Conservation (phyloP, 2,329 filamentous ascomycete species). For the Ceratocystis destructans region DNA sequence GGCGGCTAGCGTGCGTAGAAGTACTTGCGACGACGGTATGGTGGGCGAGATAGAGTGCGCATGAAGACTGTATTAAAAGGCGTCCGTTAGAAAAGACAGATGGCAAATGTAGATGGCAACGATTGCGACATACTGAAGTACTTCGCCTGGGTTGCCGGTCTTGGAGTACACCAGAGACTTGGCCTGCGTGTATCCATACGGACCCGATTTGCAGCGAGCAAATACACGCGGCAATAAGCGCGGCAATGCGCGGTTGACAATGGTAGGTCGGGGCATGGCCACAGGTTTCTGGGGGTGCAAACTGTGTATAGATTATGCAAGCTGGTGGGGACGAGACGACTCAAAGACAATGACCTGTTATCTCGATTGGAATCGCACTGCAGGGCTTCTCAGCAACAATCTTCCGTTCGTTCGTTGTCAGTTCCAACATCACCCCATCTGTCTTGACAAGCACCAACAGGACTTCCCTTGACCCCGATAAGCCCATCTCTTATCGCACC, state of each 20-base stretch:
- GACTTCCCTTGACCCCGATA: not conserved
- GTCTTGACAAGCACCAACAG: not conserved
- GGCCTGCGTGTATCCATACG: slow-evolving; percentile 72
- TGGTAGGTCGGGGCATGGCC: slow-evolving; percentile 6
- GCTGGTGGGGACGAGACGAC: not conserved
- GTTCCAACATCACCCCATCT: not conserved
- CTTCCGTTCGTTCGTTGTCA: no score
- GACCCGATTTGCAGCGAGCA: slow-evolving; percentile 41
- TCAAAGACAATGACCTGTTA: not conserved
- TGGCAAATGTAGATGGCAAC: no score
- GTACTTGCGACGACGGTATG: slow-evolving; percentile 50
- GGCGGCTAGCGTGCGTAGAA: slow-evolving; percentile 75
- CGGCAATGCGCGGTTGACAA: not conserved
- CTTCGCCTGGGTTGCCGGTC: slow-evolving; percentile 61
- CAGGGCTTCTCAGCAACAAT: no score
- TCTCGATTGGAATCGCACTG: not conserved
- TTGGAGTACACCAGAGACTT: slow-evolving; percentile 66
- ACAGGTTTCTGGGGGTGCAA: not conserved
- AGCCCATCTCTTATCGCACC: not conserved
- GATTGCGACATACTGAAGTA: slow-evolving; percentile 39
- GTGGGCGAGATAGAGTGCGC: slow-evolving; percentile 63
- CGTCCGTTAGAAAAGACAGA: not conserved
- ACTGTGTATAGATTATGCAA: slow-evolving; percentile 21
- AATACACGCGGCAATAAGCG: slow-evolving; percentile 20
- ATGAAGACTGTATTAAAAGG: slow-evolving; percentile 41